Percentiles rank a stretch among this genome's conserved stretches.
Evolutionary conservation across 1,284 basidiomycete species (phyloP).

Genomic region (Tilletia horrida): DNA sequence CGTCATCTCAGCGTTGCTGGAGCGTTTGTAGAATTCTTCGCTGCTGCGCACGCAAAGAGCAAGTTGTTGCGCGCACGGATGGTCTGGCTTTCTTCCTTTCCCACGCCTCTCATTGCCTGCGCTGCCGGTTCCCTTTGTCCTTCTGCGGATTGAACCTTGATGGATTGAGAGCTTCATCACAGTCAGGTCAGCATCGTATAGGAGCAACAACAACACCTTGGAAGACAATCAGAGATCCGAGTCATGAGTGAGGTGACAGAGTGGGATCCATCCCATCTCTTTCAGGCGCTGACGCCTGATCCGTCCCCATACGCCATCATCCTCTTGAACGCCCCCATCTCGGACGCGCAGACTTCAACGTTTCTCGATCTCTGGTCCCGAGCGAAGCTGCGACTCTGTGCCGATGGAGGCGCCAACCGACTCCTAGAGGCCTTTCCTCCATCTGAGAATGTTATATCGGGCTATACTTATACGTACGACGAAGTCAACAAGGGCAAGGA

Average conservation of each 20-base stretch:
- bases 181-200: too few relatives aligned
- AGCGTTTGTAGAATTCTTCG: too few relatives aligned
- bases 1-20: too few relatives aligned
- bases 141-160: too few relatives aligned
- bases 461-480: neutral
- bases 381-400: conserved; percentile 63
- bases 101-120: too few relatives aligned
- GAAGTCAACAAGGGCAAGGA: neutral
- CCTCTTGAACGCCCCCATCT: conserved; percentile 40
- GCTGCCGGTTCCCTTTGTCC: too few relatives aligned
- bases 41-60: too few relatives aligned
- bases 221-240: neutral
- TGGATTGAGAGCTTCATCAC: too few relatives aligned
- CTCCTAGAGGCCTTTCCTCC: conserved; percentile 65
- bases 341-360: conserved; percentile 27
- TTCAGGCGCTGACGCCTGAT: neutral
- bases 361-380: conserved; percentile 35
- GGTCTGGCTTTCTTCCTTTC: too few relatives aligned
- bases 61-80: too few relatives aligned
- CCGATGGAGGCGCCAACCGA: conserved; percentile 90
- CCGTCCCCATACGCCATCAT: conserved; percentile 31
- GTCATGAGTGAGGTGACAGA: neutral
- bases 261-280: conserved; percentile 10
- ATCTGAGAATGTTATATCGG: conserved; percentile 35
- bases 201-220: neutral